Base-by-base conservation (phyloP, 108 stramenopile genomes). In the Nitzschia sp. region DNA sequence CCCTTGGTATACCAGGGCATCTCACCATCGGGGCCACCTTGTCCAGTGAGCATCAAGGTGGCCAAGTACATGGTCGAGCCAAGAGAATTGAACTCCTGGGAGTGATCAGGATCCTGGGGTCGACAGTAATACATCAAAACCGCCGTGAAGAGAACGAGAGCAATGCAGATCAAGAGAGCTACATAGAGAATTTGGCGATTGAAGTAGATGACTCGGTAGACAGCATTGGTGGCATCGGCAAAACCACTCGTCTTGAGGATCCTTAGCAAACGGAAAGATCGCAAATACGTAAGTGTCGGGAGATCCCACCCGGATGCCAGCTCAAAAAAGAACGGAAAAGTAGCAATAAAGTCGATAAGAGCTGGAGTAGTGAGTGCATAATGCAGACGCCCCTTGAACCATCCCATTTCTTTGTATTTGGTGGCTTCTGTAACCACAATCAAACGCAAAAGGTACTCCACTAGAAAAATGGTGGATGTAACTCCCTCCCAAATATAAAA, bases 11-110 rank as follows among this genome's bases (percentile, higher is more conserved):
- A 82, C 82, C 83, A 83, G 10, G 85, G 83, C 52, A 89, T 42
- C 1, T 67, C 66, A 6, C 66, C 54, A 41, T 67, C 66, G 12
- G 66, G 66, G 0, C 66, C 66, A 25, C 66, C 66, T 42, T 89
- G 88, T 6, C 88, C 88, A 22, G 88, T 89, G 14, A 89, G 59
- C 85, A 89, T 83, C 20, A 89, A 55, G 15, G 80, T 70, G 10
- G 84, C 59, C 10, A 83, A 41, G 41, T 83, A 84, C 80, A 89
- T 81, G n/a, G 88, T 86, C 21, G 81, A 56, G 12, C 68, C 67
- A 50, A 89, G 79, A 17, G 70, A 73, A 34, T 69, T 34, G 53
- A 89, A 86, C 41, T 70, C 62, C 51, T 65, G 63, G 0, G 63
- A 65, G 37, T 53, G 63, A 52, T 53, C 34, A 12, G 52, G 46